Percentiles rank a stretch among this genome's conserved stretches.
phyloP scores from a whole-genome alignment of 2,329 filamentous ascomycete genomes.

The Sarocladium brachiariae region DNA sequence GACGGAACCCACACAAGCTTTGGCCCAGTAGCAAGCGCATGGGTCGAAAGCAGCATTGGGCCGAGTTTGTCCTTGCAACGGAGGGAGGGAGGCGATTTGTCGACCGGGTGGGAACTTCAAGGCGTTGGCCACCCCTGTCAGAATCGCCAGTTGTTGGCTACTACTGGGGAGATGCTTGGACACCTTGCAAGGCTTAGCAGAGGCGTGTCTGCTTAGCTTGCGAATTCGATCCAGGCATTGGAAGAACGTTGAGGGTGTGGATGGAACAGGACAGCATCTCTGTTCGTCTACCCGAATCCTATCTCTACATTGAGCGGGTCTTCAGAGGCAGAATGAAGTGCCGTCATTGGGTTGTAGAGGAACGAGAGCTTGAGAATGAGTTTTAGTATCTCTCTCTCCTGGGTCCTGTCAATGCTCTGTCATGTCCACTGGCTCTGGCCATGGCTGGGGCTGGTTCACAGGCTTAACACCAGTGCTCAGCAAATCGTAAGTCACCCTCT shows the following conservation, averaged over 20 bases:
- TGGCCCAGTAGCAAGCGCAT: neutral
- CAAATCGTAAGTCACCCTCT: too few species aligned
- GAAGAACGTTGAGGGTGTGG: neutral
- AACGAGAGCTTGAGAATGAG: too few species aligned
- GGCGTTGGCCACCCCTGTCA: constrained; percentile 4
- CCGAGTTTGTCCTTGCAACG: neutral
- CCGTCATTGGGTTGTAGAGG: too few species aligned
- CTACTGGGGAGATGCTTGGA: neutral
- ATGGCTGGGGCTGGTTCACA: too few species aligned
- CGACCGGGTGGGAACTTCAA: constrained; percentile 1
- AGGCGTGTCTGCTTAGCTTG: constrained; percentile 6
- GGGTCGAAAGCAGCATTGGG: constrained; percentile 4
- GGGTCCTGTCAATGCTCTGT: too few species aligned
- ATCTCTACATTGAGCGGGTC: too few species aligned
- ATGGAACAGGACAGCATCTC: neutral
- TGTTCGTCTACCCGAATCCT: neutral
- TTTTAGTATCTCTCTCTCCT: too few species aligned
- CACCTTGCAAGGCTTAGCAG: constrained; percentile 1
- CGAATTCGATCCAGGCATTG: neutral
- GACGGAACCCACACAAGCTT: neutral
- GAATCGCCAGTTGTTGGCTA: neutral
- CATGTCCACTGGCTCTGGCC: too few species aligned
- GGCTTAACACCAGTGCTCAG: too few species aligned
- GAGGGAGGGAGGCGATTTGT: neutral
- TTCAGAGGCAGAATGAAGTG: too few species aligned